A percentile compares a stretch with the other conserved stretches of the same genome.
phyloP scores from a whole-genome alignment of 169 alveolate species.

The Eimeria zaria region DNA sequence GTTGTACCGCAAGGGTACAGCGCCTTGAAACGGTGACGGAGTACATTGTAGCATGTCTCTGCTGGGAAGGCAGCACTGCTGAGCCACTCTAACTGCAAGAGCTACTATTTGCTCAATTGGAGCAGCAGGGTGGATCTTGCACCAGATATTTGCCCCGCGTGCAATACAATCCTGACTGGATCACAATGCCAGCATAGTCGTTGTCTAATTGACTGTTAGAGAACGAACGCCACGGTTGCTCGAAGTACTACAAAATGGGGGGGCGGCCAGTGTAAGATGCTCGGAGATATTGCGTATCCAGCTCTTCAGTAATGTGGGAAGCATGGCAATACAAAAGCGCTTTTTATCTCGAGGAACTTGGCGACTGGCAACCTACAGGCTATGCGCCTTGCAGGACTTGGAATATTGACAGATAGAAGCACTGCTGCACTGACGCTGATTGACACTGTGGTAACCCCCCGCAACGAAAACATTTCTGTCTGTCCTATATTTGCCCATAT shows the following conservation, averaged over 20 bases:
- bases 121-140: neutral
- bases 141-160: neutral
- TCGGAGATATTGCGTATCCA: neutral
- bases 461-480: neutral
- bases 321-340: neutral
- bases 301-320: neutral
- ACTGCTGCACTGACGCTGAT: neutral
- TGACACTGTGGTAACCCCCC: neutral
- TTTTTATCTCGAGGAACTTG: neutral
- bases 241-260: neutral
- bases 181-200: neutral
- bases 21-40: neutral
- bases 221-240: neutral
- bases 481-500: constrained; percentile 30
- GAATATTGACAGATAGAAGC: neutral
- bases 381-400: neutral
- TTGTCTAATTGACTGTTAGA: neutral
- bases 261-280: neutral
- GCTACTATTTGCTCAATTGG: neutral
- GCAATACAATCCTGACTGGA: neutral
- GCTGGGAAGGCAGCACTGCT: neutral
- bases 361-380: neutral
- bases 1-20: neutral
- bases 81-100: neutral
- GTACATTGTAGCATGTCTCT: too few species aligned